Conservation (phyloP, 345 rosid species). For the Limnanthes douglasii region DNA sequence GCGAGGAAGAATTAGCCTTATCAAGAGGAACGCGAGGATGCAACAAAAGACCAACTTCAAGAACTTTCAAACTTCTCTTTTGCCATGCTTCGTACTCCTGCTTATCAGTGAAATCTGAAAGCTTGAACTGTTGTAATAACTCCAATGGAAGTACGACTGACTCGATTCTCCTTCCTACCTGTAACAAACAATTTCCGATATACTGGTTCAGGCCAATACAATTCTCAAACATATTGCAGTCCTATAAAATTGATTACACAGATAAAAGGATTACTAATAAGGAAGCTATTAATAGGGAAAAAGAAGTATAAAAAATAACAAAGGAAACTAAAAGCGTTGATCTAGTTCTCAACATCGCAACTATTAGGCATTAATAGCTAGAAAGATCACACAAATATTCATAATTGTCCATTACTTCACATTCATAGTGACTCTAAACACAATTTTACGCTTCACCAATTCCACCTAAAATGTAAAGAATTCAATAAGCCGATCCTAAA, state of each 20-base stretch:
- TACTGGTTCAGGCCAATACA: too few relatives aligned
- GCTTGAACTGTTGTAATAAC: conserved; percentile 81
- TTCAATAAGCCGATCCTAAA: conserved; percentile 5
- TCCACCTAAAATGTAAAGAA: conserved; percentile 7
- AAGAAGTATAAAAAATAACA: too few relatives aligned
- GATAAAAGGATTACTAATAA: too few relatives aligned
- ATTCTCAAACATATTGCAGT: too few relatives aligned
- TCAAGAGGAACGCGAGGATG: conserved; percentile 82
- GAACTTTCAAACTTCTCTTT: conserved; percentile 70
- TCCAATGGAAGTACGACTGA: conserved; percentile 81
- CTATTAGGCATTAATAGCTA: too few relatives aligned
- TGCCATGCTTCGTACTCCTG: conserved; percentile 85
- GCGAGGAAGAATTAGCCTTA: conserved; percentile 40
- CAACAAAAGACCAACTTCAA: conserved; percentile 76
- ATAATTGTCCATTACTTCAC: conserved; percentile 3
- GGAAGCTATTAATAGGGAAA: too few relatives aligned
- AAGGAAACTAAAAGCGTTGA: too few relatives aligned
- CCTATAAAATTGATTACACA: too few relatives aligned
- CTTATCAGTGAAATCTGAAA: conserved; percentile 73
- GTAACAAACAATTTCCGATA: too few relatives aligned
- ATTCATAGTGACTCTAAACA: not conserved
- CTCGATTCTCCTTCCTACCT: conserved; percentile 91
- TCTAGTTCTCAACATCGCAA: too few relatives aligned
- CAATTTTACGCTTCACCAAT: not conserved
- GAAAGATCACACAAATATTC: too few relatives aligned